A percentile compares a stretch with the other conserved stretches of the same genome.
Conservation (phyloP, 176 grass and related monocot genomes). For the Secale cereale region DNA sequence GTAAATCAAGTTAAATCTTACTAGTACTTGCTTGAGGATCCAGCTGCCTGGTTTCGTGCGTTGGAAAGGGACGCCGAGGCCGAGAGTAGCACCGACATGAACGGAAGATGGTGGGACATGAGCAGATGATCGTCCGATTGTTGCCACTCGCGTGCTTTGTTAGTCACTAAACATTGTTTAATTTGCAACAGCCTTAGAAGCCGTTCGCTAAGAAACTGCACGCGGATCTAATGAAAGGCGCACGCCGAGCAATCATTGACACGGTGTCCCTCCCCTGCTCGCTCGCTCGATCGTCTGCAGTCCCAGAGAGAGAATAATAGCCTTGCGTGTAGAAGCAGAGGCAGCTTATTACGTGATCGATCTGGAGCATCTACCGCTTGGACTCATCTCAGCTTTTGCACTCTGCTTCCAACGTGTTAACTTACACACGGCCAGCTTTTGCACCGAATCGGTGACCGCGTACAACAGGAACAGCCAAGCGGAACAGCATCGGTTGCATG, state of each 20-base stretch:
- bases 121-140: too few relatives aligned
- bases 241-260: not conserved
- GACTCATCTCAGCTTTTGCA: not conserved
- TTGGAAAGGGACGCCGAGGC: too few relatives aligned
- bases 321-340: constrained; percentile 2
- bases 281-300: not conserved
- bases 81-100: too few relatives aligned
- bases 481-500: not conserved
- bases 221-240: not conserved
- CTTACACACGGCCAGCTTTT: not conserved
- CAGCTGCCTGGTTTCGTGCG: too few relatives aligned
- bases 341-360: not conserved
- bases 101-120: too few relatives aligned
- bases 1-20: too few relatives aligned
- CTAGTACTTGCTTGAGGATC: too few relatives aligned
- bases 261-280: not conserved
- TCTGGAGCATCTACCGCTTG: not conserved
- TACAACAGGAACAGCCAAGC: not conserved
- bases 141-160: not conserved
- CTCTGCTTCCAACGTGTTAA: not conserved
- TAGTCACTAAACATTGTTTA: not conserved
- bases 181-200: not conserved
- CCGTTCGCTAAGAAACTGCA: not conserved
- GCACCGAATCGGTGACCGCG: not conserved
- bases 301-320: not conserved